Conservation (phyloP, 1,284 basidiomycete species). For the Melampsora americana region DNA sequence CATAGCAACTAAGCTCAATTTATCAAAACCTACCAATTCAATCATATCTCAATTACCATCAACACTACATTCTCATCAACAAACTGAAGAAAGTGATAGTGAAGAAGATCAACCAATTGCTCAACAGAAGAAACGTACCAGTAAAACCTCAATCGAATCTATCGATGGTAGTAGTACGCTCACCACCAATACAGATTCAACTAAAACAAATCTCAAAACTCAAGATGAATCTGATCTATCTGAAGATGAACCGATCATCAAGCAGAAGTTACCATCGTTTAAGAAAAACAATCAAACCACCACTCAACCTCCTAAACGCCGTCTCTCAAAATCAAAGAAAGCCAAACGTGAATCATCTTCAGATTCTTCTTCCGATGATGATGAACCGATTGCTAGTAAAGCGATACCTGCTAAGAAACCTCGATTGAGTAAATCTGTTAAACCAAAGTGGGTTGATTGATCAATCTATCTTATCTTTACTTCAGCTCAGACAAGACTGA, state of each 20-base stretch:
- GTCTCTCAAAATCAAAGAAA: background rate
- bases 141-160: background rate
- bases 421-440: conserved; percentile 18
- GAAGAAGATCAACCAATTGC: background rate
- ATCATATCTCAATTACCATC: background rate
- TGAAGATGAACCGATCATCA: background rate
- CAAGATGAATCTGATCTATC: background rate
- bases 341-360: background rate
- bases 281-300: background rate
- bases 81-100: background rate
- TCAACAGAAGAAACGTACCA: background rate
- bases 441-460: background rate
- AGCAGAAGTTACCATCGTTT: background rate
- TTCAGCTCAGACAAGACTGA: background rate
- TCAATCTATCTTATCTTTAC: background rate
- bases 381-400: conserved; percentile 41
- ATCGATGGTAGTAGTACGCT: background rate
- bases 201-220: background rate
- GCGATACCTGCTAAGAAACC: conserved; percentile 23
- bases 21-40: background rate
- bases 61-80: background rate
- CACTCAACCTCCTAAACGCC: background rate
- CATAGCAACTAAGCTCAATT: conserved; percentile 20
- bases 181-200: background rate
- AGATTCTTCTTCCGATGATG: conserved; percentile 33